Evolutionary conservation across 164 flowering plant species (phyloP), one percentile per base, ranked within the genome.

Genomic region (Vitis rotundifolia): DNA sequence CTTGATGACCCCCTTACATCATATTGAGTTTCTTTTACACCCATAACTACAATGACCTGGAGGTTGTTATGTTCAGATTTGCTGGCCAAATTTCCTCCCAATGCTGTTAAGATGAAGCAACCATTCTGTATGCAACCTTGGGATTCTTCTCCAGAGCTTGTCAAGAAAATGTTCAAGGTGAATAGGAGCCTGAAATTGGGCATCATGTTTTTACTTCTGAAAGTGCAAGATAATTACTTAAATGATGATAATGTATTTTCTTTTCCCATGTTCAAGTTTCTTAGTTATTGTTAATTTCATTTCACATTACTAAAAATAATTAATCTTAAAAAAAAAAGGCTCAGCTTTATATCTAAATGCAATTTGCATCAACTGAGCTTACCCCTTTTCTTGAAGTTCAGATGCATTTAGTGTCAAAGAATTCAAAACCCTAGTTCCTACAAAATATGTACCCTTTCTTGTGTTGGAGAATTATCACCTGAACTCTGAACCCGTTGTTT

Each of bases 131-230:
- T 63, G 51, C 91, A 89, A 69, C 97, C 98, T 52, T 96, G 98
- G 99, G 85, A 76, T 75, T 90, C 94, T 64, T 95, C 91, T 44
- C 78, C 79, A 62, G 89, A 86, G 72, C 79, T 86, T 58, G 91
- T 88, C 62, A 93, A 93, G 82, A 92, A 90, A 77, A 72, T 93
- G 26, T 93, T 96, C 62, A 93, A 96, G 99, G 99, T 92, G 64
- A 13, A 14, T 61, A 22, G 16, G 31, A 9, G 31, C 11, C 26
- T 54, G 10, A 63, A 15, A n/a, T 11, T 49, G 28, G 8, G 52
- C 44, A 55, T 29, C 26, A n/a, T 69, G 50, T 12, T 49, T 28
- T 1, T 9, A 28, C 16, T 31, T 55, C 50, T 19, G 16, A 18
- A 64, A 64, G 15, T 64, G 37, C 67, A 64, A 49, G 55, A 64